Conservation (phyloP, 129 eudicot species). For the Kitagawia praeruptora region DNA sequence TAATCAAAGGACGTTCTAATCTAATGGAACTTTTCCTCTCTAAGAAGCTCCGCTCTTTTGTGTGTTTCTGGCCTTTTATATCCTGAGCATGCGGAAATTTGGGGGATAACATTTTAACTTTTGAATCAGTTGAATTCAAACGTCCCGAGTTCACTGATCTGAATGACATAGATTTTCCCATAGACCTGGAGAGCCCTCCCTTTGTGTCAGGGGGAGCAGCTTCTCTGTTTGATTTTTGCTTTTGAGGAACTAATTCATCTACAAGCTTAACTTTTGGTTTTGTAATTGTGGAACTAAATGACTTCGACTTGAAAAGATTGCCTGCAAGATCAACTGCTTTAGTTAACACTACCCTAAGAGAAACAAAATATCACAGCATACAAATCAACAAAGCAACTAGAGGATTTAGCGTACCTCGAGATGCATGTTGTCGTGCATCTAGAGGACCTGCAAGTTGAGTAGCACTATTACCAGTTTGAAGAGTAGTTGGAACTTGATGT, state of each 20-base stretch:
- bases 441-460: slow-evolving; percentile 40
- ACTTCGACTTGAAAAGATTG: slow-evolving; percentile 62
- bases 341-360: background rate
- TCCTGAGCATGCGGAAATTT: slow-evolving; percentile 47
- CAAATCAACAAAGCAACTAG: background rate
- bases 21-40: slow-evolving; percentile 67
- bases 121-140: slow-evolving; percentile 45
- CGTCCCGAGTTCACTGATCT: slow-evolving; percentile 51
- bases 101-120: slow-evolving; percentile 80
- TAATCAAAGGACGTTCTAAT: slow-evolving; percentile 27
- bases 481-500: slow-evolving; percentile 29
- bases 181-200: slow-evolving; percentile 37
- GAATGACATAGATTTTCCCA: slow-evolving; percentile 73
- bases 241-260: slow-evolving; percentile 59
- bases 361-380: background rate
- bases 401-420: slow-evolving; percentile 25
- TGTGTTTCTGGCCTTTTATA: slow-evolving; percentile 38
- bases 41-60: slow-evolving; percentile 43
- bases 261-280: slow-evolving; percentile 66
- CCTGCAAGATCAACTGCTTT: slow-evolving; percentile 40
- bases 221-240: slow-evolving; percentile 52
- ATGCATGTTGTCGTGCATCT: slow-evolving; percentile 33
- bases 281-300: slow-evolving; percentile 49
- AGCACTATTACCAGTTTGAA: slow-evolving; percentile 23
- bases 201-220: slow-evolving; percentile 37